Base-by-base conservation (phyloP, 192 early-diverging fungal species). In the Linnemannia elongata region DNA sequence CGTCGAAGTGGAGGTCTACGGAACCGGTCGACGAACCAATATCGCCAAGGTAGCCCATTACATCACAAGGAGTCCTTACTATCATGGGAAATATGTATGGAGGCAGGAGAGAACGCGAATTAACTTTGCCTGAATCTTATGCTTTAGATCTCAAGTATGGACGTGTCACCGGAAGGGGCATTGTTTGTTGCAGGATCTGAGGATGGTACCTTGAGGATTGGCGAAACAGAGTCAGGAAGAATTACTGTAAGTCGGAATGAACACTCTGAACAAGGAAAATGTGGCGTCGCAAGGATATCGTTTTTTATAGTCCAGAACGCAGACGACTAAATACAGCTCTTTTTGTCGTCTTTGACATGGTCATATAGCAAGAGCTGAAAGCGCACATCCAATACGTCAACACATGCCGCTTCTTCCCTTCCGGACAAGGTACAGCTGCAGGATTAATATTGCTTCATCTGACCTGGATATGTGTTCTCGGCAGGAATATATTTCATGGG, bases 351-450 rank as follows among this genome's bases (percentile, higher is more conserved):
- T 4, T 75, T 44, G 54, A 39, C 22, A 76, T 45, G 18, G 12
- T 69, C 42, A 41, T 57, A 20, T 72, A 92, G 91, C 70, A 88
- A 81, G 84, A 84, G 49, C 83, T 94, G n/a, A 88, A 77, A 49
- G 96, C 93, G 1, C 96, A 96, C 73, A 20, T 94, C 35, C 93
- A 92, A 45, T 95, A 96, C 78, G 82, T 95, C 55, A 94, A 91
- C 39, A 88, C 91, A 20, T 91, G 92, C 70, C 88, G 86, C 68
- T 95, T 96, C 86, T 96, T 96, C 74, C 96, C 96, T 8, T 95
- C 94, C 5, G 94, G 93, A 30, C 93, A 95, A 93, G 92, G 90
- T 89, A 89, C 41, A 20, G 35, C 9, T 35, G 1, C 30, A 49
- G 44, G 60, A 66, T 0, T 0, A 2, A 35, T 12, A 30, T 0